Evolutionary conservation across 2,329 filamentous ascomycete species (phyloP).

Genomic region (Plectosphaerella sp.): DNA sequence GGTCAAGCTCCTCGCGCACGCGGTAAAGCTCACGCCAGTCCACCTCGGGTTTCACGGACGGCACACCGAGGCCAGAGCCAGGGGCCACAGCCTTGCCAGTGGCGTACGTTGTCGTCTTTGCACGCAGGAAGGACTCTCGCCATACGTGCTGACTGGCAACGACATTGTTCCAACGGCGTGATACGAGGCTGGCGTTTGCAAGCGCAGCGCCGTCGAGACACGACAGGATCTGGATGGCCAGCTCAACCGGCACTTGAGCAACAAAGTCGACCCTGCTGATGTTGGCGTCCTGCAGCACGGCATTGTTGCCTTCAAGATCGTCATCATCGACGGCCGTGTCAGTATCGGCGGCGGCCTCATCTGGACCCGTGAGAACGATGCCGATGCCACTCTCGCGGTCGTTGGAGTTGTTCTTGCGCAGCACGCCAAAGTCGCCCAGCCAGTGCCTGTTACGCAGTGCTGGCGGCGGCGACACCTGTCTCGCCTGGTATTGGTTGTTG

Average conservation of each 20-base stretch:
- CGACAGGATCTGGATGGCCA: slow-evolving; percentile 55
- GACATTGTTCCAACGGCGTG: slow-evolving; percentile 41
- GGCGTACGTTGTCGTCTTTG: slow-evolving; percentile 57
- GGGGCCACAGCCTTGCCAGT: slow-evolving; percentile 48
- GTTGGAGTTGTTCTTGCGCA: slow-evolving; percentile 21
- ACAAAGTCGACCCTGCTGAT: slow-evolving; percentile 58
- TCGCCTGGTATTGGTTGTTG: not conserved
- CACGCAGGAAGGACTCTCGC: slow-evolving; percentile 58
- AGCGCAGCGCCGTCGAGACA: slow-evolving; percentile 51
- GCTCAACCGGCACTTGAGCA: slow-evolving; percentile 47
- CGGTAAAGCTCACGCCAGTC: slow-evolving; percentile 86
- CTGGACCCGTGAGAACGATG: slow-evolving; percentile 43
- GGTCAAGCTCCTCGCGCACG: slow-evolving; percentile 69
- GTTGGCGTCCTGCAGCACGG: slow-evolving; percentile 23
- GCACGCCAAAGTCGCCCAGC: slow-evolving; percentile 37
- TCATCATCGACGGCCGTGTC: slow-evolving; percentile 27
- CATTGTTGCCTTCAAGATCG: slow-evolving; percentile 19
- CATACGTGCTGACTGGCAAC: slow-evolving; percentile 55
- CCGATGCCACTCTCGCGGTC: slow-evolving; percentile 63
- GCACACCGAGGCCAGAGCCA: slow-evolving; percentile 54
- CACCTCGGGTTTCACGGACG: slow-evolving; percentile 52
- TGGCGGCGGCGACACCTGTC: slow-evolving; percentile 23
- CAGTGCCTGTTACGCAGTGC: slow-evolving; percentile 40
- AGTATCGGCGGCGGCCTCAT: slow-evolving; percentile 26
- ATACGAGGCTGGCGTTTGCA: slow-evolving; percentile 44